Base-by-base conservation (phyloP, 345 rosid species). In the Lepidium didymum region DNA sequence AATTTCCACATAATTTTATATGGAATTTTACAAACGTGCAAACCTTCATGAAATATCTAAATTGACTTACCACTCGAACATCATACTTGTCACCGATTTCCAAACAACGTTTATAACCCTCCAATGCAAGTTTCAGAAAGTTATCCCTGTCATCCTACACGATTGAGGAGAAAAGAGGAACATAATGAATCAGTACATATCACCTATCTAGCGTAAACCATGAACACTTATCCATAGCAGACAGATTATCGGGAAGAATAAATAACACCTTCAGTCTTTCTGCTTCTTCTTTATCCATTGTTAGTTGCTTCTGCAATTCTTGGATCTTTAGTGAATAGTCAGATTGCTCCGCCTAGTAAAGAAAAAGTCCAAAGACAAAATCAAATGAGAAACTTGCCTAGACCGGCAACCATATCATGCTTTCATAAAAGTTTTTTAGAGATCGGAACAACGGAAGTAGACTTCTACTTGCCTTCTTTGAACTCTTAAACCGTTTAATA, bases 71-170 rank as follows among this genome's bases (percentile, higher is more conserved):
- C 98, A 85, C 96, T 81, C 91, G 84, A 45, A 90, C 91, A 53
- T 92, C 98, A 82, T 92, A 90, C 74, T 90, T 90, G 80, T 90
- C 91, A 44, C 90, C 96, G 69, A 86, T 82, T 45, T 90, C 90
- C 82, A 92, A 70, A 80, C 96, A 92, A 21, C 81, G 84, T 61
- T 85, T 83, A 77, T 92, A 92, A 67, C 96, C 98, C 73, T 92
- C 96, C 90, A 92, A 76, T 44, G 98, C 91, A 49, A 88, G 76
- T 83, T 76, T 74, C 75, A 92, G 96, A 81, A 92, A 88, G 79
- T 86, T 88, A 81, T 92, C 91, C 70, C 84, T 84, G 80, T 92
- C 98, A 80, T 82, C 89, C 98, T 92, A 86, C 56, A 37, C 40
- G 42, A 34, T 58, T 8, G 46, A 40, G 27, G 62, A 66, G 46